phyloP scores from a whole-genome alignment of 2,329 filamentous ascomycete genomes.

The Xylariaceae sp. region DNA sequence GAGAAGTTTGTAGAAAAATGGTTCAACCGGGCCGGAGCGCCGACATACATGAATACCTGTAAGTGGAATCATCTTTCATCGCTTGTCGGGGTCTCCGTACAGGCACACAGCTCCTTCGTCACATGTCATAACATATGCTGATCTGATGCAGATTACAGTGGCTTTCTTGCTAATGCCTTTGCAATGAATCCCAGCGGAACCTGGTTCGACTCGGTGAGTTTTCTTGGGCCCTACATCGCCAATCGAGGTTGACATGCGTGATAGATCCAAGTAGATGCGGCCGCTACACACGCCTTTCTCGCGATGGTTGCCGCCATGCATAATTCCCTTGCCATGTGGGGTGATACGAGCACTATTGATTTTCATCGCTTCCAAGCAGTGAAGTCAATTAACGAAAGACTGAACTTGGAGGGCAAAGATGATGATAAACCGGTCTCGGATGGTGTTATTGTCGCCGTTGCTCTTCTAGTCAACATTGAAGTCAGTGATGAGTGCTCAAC shows the following conservation, averaged over 20 bases:
- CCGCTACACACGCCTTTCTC: slow-evolving; percentile 39
- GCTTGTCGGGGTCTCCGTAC: not conserved
- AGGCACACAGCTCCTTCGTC: not conserved
- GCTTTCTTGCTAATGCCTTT: slow-evolving; percentile 38
- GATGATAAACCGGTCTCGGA: slow-evolving; percentile 36
- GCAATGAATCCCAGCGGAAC: slow-evolving; percentile 39
- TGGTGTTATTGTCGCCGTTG: slow-evolving; percentile 37
- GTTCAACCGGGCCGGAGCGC: slow-evolving; percentile 37
- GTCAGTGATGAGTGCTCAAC: slow-evolving; percentile 16
- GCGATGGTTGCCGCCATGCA: slow-evolving; percentile 40
- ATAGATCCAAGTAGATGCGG: slow-evolving; percentile 38
- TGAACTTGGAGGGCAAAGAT: slow-evolving; percentile 37
- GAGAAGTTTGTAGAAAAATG: slow-evolving; percentile 37
- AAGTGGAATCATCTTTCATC: slow-evolving; percentile 6
- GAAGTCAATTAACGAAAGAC: slow-evolving; percentile 37
- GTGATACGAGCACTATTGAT: slow-evolving; percentile 38
- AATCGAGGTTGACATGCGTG: slow-evolving; percentile 7
- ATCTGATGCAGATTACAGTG: slow-evolving; percentile 34
- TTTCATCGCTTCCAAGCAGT: slow-evolving; percentile 40
- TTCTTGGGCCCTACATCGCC: not conserved
- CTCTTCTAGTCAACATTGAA: slow-evolving; percentile 39
- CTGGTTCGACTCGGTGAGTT: slow-evolving; percentile 36
- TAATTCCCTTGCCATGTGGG: slow-evolving; percentile 38
- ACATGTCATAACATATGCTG: slow-evolving; percentile 2
- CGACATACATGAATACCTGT: slow-evolving; percentile 39